phyloP scores from a whole-genome alignment of 306 rosid species.

The Astragalus glycyphyllos region DNA sequence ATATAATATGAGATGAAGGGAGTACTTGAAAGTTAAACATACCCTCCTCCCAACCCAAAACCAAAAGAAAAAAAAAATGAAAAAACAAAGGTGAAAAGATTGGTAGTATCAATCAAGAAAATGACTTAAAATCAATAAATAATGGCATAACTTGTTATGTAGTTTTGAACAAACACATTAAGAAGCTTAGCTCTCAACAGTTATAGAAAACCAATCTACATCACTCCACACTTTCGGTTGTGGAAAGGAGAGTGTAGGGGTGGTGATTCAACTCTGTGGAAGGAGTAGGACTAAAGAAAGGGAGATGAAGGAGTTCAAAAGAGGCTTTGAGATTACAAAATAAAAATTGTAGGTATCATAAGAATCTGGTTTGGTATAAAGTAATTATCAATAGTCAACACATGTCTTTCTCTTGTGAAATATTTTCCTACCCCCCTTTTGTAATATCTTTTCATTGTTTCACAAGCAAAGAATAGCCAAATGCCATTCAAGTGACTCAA shows the following conservation, averaged over 20 bases:
- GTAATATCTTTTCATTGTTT: conserved; percentile 59
- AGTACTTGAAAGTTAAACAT: conserved; percentile 6
- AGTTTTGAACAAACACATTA: background rate
- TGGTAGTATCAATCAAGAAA: background rate
- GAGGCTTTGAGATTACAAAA: background rate
- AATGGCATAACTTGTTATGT: conserved; percentile 12
- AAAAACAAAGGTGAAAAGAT: background rate
- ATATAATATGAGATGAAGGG: no score
- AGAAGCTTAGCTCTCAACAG: conserved; percentile 16
- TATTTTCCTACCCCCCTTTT: conserved; percentile 45
- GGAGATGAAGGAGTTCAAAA: conserved; percentile 16
- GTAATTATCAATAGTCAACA: conserved; percentile 63
- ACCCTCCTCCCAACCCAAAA: background rate
- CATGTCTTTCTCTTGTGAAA: conserved; percentile 52
- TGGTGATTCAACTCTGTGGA: conserved; percentile 29
- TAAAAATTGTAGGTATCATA: conserved; percentile 18
- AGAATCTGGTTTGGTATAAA: conserved; percentile 65
- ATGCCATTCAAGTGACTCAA: conserved; percentile 46
- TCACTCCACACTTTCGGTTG: conserved; percentile 43
- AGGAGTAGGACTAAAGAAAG: conserved; percentile 45
- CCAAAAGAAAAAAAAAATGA: background rate
- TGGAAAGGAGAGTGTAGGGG: conserved; percentile 9
- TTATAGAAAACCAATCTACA: conserved; percentile 35
- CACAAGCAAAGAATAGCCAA: conserved; percentile 65
- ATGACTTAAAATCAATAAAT: background rate